Evolutionary conservation across 441 rosid genomes (phyloP), one percentile per base, ranked within the genome.

Genomic region (Codiaeum variegatum): DNA sequence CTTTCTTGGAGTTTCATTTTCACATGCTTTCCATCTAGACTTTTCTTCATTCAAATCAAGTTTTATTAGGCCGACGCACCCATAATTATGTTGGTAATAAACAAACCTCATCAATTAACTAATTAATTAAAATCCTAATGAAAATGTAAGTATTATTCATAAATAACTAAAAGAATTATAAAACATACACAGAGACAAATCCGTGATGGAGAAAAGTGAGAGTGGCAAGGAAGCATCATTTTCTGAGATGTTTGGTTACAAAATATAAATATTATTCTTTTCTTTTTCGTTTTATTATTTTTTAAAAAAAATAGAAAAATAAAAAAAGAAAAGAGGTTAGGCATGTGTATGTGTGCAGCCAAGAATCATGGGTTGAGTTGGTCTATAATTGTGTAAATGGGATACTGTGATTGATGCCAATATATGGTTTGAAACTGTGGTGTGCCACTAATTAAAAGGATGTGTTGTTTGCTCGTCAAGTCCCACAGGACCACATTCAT

Each of bases 281-380:
- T 72, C 67, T 60, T 61, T 62, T 62, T 61, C 36, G 47, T 62
- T 61, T 49, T 6, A 18, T n/a, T n/a, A n/a, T n/a, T n/a, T n/a
- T n/a, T n/a, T n/a, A n/a, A n/a, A n/a, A n/a, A n/a, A n/a, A n/a
- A n/a, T n/a, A n/a, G n/a, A n/a, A n/a, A n/a, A n/a, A n/a, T n/a
- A n/a, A n/a, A n/a, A n/a, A n/a, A n/a, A n/a, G 58, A 71, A 79
- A 79, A 68, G 72, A 52, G 54, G 34, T 56, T 15, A 2, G 62
- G 71, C 79, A 75, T 75, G 84, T 80, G 83, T 78, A 64, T 74
- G 77, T n/a, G n/a, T 75, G 79, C 75, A 79, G 82, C 81, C 87
- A 80, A 74, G 83, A 80, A 82, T 84, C 80, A 70, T 70, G 82
- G n/a, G n/a, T n/a, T n/a, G n/a, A n/a, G 80, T 74, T 79, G 61